Percentiles rank a stretch among this genome's conserved stretches.
These are phyloP conservation scores for Teunomyces funiuensis DNA, from an alignment of 805 yeast species.

Conservation along the genomic window DNA sequence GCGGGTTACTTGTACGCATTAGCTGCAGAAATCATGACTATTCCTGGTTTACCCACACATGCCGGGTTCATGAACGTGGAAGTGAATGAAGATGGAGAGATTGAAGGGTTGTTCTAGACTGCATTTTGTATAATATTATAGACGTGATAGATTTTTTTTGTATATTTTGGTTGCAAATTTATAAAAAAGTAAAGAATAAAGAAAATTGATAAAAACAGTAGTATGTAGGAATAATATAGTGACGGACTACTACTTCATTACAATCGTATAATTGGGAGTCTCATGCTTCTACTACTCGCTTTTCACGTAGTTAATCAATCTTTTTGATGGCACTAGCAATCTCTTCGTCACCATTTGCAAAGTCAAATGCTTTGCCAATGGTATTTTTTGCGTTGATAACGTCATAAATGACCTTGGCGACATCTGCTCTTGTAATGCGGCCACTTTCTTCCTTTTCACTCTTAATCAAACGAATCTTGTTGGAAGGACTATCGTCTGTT, in stretches of 20 bases:
- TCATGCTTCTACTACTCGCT: too few relatives aligned
- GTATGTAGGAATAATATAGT: too few relatives aligned
- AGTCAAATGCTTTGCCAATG: slow-evolving; percentile 42
- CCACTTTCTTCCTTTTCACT: slow-evolving; percentile 21
- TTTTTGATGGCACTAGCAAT: slow-evolving; percentile 12
- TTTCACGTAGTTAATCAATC: background rate
- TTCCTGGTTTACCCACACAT: slow-evolving; percentile 95
- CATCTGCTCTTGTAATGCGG: slow-evolving; percentile 50
- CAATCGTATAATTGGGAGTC: too few relatives aligned
- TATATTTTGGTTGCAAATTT: background rate
- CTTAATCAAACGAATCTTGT: slow-evolving; percentile 40
- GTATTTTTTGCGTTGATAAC: slow-evolving; percentile 38
- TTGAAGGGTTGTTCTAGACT: slow-evolving; percentile 85
- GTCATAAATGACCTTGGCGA: slow-evolving; percentile 47
- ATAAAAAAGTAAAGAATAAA: background rate
- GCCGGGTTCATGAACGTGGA: slow-evolving; percentile 98
- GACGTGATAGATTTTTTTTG: slow-evolving; percentile 1
- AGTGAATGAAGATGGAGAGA: slow-evolving; percentile 84
- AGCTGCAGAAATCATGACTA: slow-evolving; percentile 96
- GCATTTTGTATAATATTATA: slow-evolving; percentile 7
- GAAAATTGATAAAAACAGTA: background rate
- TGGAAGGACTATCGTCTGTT: slow-evolving; percentile 41
- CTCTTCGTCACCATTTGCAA: slow-evolving; percentile 41
- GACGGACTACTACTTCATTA: too few relatives aligned
- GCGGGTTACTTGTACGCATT: slow-evolving; percentile 96